Conservation (phyloP, 139 green algal species). For the Astrephomene gubernaculifera region DNA sequence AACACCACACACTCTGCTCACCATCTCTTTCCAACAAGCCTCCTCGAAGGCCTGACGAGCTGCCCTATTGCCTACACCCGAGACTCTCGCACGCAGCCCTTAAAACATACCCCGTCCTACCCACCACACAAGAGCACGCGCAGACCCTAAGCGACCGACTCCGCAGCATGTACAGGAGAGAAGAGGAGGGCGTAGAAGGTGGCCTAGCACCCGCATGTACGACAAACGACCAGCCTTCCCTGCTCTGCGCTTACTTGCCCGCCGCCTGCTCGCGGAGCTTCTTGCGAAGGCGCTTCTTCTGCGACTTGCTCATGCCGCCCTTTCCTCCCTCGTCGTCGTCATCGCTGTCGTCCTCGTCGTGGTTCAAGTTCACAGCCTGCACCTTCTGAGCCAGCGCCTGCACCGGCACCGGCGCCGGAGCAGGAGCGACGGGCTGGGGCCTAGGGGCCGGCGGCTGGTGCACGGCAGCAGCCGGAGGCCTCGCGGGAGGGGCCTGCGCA, state of each 20-base stretch:
- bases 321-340: not conserved
- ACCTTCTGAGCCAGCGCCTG: not conserved
- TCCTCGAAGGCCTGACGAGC: too few species aligned
- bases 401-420: not conserved
- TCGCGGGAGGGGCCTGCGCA: not conserved
- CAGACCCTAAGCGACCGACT: too few species aligned
- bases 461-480: not conserved
- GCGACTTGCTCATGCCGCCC: slow-evolving; percentile 33
- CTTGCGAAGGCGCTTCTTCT: slow-evolving; percentile 50
- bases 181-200: too few species aligned
- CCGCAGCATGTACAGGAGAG: too few species aligned
- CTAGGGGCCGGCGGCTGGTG: not conserved
- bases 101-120: too few species aligned
- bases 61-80: too few species aligned
- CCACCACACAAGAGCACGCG: too few species aligned
- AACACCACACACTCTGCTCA: too few species aligned
- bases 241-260: slow-evolving; percentile 17
- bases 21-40: too few species aligned
- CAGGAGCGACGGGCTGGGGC: not conserved
- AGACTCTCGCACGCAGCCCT: too few species aligned
- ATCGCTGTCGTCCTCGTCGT: slow-evolving; percentile 7
- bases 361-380: not conserved
- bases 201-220: too few species aligned
- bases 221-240: too few species aligned
- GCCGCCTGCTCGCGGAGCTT: slow-evolving; percentile 24